phyloP scores from a whole-genome alignment of 1,284 basidiomycete genomes.

The Salmacisia buchloeana region DNA sequence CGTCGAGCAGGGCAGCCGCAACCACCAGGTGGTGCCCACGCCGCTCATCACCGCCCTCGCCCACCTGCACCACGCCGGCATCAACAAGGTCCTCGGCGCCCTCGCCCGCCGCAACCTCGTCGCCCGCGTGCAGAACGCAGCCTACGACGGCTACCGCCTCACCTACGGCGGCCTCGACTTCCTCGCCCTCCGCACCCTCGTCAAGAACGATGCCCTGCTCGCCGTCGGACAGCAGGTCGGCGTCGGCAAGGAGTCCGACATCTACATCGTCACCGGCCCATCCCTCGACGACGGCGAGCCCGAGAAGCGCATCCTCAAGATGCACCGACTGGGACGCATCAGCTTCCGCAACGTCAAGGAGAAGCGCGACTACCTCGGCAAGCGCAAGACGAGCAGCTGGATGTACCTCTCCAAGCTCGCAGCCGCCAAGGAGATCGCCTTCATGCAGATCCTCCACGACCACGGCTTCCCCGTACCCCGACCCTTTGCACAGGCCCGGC shows the following conservation, averaged over 20 bases:
- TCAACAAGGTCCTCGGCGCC: constrained; percentile 84
- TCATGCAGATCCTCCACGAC: constrained; percentile 96
- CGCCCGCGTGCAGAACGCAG: constrained; percentile 80
- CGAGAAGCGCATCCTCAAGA: constrained; percentile 79
- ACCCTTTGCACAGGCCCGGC: constrained; percentile 88
- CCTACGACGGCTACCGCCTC: constrained; percentile 93
- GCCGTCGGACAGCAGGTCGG: constrained; percentile 91
- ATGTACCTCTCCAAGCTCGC: constrained; percentile 98
- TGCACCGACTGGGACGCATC: constrained; percentile 87
- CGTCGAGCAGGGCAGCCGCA: constrained; percentile 96
- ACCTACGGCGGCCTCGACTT: constrained; percentile 98
- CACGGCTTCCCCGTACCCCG: constrained; percentile 87
- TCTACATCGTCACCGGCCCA: constrained; percentile 82
- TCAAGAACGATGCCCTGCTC: constrained; percentile 56
- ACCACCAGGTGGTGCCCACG: constrained; percentile 91
- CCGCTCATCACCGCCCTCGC: constrained; percentile 84
- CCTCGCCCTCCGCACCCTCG: constrained; percentile 85
- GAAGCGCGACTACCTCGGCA: constrained; percentile 94
- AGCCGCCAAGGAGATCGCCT: constrained; percentile 95
- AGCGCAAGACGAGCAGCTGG: constrained; percentile 92
- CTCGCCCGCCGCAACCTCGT: constrained; percentile 88
- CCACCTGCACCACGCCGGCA: constrained; percentile 79
- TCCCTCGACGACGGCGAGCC: constrained; percentile 55
- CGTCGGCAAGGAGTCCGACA: constrained; percentile 92
- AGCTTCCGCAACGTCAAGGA: constrained; percentile 95